Percentiles rank a stretch among this genome's conserved stretches.
Conservation (phyloP, 495 filamentous ascomycete species). For the Sabuloglossum arenarium region DNA sequence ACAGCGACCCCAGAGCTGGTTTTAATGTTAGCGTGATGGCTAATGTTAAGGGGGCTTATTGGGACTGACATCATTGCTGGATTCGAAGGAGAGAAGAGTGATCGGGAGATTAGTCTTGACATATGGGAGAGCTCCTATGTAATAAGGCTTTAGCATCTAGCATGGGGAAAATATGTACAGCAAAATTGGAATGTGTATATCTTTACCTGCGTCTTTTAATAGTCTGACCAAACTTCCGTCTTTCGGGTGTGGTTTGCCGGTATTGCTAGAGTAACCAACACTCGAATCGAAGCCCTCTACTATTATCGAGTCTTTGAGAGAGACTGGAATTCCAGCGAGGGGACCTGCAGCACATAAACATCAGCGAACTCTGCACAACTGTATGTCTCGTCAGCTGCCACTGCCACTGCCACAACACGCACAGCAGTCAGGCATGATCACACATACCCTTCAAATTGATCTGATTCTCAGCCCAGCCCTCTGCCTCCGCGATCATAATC, state of each 20-base stretch:
- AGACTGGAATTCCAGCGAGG: slow-evolving; percentile 74
- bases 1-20: slow-evolving; percentile 33
- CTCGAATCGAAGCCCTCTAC: slow-evolving; percentile 75
- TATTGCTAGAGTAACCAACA: slow-evolving; percentile 59
- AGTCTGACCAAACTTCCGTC: slow-evolving; percentile 62
- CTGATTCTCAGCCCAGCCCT: slow-evolving; percentile 46
- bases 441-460: slow-evolving; percentile 37
- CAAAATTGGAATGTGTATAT: no score
- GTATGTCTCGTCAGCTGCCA: not conserved
- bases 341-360: slow-evolving; percentile 31
- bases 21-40: not conserved
- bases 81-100: slow-evolving; percentile 82
- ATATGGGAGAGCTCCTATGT: slow-evolving; percentile 66
- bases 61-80: slow-evolving; percentile 72
- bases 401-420: not conserved
- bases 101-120: slow-evolving; percentile 92
- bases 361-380: not conserved
- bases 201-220: slow-evolving; percentile 61
- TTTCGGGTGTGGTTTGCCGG: slow-evolving; percentile 36
- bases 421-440: not conserved
- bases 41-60: not conserved
- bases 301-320: slow-evolving; percentile 69
- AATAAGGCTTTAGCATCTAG: not conserved
- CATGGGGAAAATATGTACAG: slow-evolving; percentile 1
- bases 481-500: slow-evolving; percentile 60